Conservation (phyloP, 257 asterid species). For the Vinca minor region DNA sequence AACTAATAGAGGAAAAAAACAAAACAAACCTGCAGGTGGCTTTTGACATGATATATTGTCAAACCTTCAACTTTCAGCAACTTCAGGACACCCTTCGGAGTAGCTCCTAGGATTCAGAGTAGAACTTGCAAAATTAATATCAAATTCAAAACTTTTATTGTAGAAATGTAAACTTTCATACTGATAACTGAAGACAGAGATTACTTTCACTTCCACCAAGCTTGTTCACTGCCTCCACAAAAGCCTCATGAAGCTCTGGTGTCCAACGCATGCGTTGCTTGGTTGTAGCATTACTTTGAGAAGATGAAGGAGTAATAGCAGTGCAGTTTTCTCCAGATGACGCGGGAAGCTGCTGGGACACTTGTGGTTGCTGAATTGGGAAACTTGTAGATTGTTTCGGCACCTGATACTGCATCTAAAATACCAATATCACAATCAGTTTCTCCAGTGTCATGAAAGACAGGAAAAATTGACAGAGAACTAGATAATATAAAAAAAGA, state of each 20-base stretch:
- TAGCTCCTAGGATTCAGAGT: conserved; percentile 51
- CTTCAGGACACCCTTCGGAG: conserved; percentile 87
- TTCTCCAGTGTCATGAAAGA: conserved; percentile 1
- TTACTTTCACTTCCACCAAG: conserved; percentile 97
- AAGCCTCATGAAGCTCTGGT: conserved; percentile 80
- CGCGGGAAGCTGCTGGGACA: conserved; percentile 34
- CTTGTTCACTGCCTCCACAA: conserved; percentile 75
- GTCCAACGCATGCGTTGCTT: conserved; percentile 97
- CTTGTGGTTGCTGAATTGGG: conserved; percentile 38
- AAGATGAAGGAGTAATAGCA: conserved; percentile 43
- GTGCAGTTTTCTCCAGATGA: conserved; percentile 42
- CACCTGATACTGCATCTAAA: conserved; percentile 30
- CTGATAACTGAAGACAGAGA: conserved; percentile 7
- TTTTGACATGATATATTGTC: conserved; percentile 86
- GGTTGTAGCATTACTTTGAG: conserved; percentile 53
- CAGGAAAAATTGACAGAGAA: neutral
- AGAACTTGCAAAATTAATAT: neutral
- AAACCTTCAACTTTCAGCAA: conserved; percentile 69
- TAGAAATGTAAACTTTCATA: neutral
- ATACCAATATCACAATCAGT: conserved; percentile 13
- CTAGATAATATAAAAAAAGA: conserved; percentile 1
- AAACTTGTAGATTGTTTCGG: conserved; percentile 34
- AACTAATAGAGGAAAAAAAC: conserved; percentile 9
- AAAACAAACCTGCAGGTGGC: conserved; percentile 68
- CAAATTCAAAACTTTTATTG: conserved; percentile 5